These are phyloP conservation scores for Heliosperma pusillum DNA, from an alignment of 148 eudicot genomes.

Conservation along the genomic window DNA sequence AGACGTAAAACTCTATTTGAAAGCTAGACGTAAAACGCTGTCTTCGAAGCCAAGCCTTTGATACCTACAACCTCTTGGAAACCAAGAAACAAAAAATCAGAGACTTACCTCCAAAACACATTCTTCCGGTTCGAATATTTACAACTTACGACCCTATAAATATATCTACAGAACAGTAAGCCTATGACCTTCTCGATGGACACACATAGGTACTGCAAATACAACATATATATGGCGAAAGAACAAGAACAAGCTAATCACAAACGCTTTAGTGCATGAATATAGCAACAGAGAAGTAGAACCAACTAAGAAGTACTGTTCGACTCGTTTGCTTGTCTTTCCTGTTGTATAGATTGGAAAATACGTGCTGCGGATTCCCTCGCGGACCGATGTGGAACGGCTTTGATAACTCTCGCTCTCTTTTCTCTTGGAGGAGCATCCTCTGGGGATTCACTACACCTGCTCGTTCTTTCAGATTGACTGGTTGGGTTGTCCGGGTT, in stretches of 20 bases:
- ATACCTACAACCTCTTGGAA: no score
- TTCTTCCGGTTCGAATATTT: no score
- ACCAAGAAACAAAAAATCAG: no score
- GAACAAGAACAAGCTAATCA: no score
- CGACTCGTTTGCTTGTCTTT: conserved; percentile 51
- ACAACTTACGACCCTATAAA: no score
- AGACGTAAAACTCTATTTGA: no score
- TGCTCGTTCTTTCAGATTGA: conserved; percentile 43
- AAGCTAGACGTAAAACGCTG: no score
- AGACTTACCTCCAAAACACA: no score
- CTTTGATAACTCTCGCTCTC: conserved; percentile 53
- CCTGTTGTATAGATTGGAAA: conserved; percentile 73
- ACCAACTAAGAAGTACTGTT: conserved; percentile 18
- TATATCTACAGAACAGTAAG: background rate
- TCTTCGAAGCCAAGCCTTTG: no score
- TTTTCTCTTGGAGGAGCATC: conserved; percentile 23
- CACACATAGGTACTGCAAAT: background rate
- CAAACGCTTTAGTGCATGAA: background rate
- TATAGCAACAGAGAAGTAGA: background rate
- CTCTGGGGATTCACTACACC: conserved; percentile 38
- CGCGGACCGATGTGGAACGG: conserved; percentile 69
- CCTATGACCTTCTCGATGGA: background rate
- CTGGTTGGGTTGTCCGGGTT: conserved; percentile 25
- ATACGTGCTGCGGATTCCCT: conserved; percentile 70
- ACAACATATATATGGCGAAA: background rate